These are phyloP conservation scores for Groenewaldozyma sp. DNA, from an alignment of 1,139 yeast genomes.

Conservation along the genomic window DNA sequence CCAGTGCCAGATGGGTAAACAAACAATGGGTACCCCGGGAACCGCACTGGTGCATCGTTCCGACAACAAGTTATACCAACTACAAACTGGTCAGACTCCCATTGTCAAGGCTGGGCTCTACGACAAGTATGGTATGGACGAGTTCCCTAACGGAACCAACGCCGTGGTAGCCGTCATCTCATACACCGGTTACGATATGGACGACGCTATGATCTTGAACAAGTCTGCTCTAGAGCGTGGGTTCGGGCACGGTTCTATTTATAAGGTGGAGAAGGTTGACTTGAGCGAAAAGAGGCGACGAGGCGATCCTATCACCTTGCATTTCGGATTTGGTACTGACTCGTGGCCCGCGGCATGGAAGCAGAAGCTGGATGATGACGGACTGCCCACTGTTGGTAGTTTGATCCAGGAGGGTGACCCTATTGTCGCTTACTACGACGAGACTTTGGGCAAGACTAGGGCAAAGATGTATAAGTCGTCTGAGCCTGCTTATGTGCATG, in stretches of 20 bases:
- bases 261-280: constrained; percentile 88
- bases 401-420: constrained; percentile 95
- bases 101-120: constrained; percentile 89
- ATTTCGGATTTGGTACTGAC: constrained; percentile 89
- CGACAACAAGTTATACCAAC: constrained; percentile 85
- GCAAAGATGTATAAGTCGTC: constrained; percentile 88
- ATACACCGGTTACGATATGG: constrained; percentile 98
- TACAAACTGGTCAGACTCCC: constrained; percentile 96
- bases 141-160: constrained; percentile 96
- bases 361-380: constrained; percentile 81
- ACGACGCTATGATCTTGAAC: constrained; percentile 97
- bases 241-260: constrained; percentile 93
- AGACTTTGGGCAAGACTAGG: constrained; percentile 82
- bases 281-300: constrained; percentile 68
- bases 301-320: constrained; percentile 93
- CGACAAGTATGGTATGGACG: constrained; percentile 96
- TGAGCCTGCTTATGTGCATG: constrained; percentile 93
- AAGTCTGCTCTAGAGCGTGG: constrained; percentile 98
- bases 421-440: constrained; percentile 85
- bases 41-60: constrained; percentile 88
- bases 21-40: constrained; percentile 99
- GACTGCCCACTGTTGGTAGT: constrained; percentile 84
- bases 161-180: constrained; percentile 99
- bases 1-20: constrained; percentile 99
- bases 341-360: constrained; percentile 90